These are phyloP conservation scores for Apiotrichum gracile DNA, from an alignment of 1,284 basidiomycete genomes.

Conservation along the genomic window DNA sequence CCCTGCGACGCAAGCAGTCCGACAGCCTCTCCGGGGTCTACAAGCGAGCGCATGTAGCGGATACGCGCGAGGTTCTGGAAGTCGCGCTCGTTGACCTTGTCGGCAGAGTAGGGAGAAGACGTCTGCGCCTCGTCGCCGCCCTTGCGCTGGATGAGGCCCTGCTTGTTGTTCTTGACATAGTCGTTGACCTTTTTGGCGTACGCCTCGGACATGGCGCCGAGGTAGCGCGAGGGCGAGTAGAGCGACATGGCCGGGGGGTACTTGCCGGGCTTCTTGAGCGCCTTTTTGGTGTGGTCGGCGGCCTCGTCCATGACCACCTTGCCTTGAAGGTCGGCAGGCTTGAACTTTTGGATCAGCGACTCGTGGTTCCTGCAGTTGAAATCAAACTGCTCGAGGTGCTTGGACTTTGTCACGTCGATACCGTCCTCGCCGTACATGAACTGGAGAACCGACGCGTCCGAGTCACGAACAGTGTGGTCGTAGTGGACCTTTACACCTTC, in stretches of 20 bases:
- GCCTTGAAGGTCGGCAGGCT: slow-evolving; percentile 58
- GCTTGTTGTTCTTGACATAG: slow-evolving; percentile 75
- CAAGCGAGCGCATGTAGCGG: slow-evolving; percentile 86
- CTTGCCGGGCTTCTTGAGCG: slow-evolving; percentile 65
- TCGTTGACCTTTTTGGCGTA: slow-evolving; percentile 77
- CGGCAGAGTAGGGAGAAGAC: slow-evolving; percentile 33
- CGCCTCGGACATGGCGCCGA: slow-evolving; percentile 89
- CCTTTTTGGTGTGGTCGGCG: slow-evolving; percentile 76
- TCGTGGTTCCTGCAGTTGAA: slow-evolving; percentile 85
- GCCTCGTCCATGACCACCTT: slow-evolving; percentile 67
- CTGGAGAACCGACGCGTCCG: slow-evolving; percentile 88
- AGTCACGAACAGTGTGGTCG: slow-evolving; percentile 95
- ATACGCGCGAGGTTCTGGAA: slow-evolving; percentile 80
- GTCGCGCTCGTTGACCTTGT: slow-evolving; percentile 50
- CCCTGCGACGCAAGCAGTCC: slow-evolving; percentile 97
- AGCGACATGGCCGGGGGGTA: slow-evolving; percentile 70
- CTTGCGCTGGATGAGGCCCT: slow-evolving; percentile 61
- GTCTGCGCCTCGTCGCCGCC: slow-evolving; percentile 48
- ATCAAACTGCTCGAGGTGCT: slow-evolving; percentile 82
- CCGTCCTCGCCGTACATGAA: slow-evolving; percentile 97
- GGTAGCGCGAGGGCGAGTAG: slow-evolving; percentile 70
- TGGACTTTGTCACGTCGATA: slow-evolving; percentile 93
- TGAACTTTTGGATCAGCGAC: slow-evolving; percentile 70
- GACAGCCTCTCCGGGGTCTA: slow-evolving; percentile 96
- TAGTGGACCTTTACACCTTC: slow-evolving; percentile 96